Conservation (phyloP, 768 basidiomycete genomes). For the Suillus plorans region DNA sequence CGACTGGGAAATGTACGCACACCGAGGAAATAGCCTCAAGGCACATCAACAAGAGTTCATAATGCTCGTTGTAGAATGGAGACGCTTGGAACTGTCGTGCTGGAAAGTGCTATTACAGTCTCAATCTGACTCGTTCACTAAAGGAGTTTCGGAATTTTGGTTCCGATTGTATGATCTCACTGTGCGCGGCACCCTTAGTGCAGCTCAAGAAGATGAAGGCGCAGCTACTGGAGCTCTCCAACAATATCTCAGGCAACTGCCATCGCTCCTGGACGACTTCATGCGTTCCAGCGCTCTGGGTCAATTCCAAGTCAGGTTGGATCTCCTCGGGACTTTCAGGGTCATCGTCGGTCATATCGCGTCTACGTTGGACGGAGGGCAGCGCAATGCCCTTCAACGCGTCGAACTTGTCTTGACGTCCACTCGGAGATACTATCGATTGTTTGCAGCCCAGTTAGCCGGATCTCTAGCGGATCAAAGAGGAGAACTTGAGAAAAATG, state of each 20-base stretch:
- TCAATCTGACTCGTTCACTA: constrained; percentile 51
- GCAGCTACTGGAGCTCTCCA: constrained; percentile 36
- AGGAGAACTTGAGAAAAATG: constrained; percentile 68
- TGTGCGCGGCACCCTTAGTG: constrained; percentile 59
- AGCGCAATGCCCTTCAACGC: constrained; percentile 40
- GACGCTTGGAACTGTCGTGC: constrained; percentile 82
- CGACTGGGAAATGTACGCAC: constrained; percentile 98
- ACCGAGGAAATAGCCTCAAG: constrained; percentile 81
- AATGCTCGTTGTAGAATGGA: constrained; percentile 82
- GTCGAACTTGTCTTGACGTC: constrained; percentile 60
- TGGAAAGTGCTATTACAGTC: constrained; percentile 82
- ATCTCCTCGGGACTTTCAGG: constrained; percentile 69
- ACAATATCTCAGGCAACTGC: constrained; percentile 60
- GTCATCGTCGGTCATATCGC: constrained; percentile 43
- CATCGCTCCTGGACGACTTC: constrained; percentile 82
- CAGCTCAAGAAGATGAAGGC: constrained; percentile 38
- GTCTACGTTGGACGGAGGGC: constrained; percentile 27
- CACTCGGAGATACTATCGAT: constrained; percentile 60
- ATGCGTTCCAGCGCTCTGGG: constrained; percentile 76
- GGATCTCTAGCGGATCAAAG: constrained; percentile 57
- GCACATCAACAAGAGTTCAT: constrained; percentile 63
- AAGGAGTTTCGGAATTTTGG: constrained; percentile 74
- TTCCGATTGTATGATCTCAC: constrained; percentile 84
- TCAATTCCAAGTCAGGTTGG: constrained; percentile 70
- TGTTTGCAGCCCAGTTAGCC: constrained; percentile 52